Conservation (phyloP, 2,329 filamentous ascomycete species). For the Cladosporium sp. region DNA sequence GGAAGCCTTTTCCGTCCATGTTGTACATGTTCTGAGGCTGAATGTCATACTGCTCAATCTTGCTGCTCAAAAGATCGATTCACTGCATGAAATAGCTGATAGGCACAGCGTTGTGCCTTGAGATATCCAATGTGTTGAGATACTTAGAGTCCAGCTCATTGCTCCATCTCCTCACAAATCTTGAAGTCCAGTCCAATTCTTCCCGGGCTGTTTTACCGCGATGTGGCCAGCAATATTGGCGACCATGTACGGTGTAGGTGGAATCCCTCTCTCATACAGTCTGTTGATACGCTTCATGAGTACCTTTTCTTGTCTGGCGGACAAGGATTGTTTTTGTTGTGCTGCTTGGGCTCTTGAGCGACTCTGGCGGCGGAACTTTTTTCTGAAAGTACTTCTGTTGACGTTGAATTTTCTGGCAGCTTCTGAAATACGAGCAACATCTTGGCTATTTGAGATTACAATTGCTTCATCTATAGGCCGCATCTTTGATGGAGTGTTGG, state of each 20-base stretch:
- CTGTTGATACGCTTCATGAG: conserved; percentile 20
- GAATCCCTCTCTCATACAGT: conserved; percentile 14
- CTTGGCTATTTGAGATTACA: neutral
- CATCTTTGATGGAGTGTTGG: neutral
- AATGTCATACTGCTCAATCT: conserved; percentile 15
- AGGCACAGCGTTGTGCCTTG: conserved; percentile 19
- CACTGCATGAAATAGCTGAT: conserved; percentile 17
- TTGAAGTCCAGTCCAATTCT: conserved; percentile 18
- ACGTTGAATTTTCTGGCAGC: neutral
- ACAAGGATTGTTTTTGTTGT: neutral
- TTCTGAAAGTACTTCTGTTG: neutral
- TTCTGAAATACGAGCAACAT: neutral
- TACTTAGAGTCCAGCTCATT: conserved; percentile 15
- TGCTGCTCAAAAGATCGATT: conserved; percentile 16
- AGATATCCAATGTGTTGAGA: conserved; percentile 16
- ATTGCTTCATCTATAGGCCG: conserved; percentile 2
- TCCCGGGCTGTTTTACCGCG: conserved; percentile 6
- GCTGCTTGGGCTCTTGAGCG: neutral
- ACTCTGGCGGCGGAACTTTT: neutral
- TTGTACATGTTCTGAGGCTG: conserved; percentile 14
- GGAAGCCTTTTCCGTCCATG: conserved; percentile 18
- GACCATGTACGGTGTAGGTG: conserved; percentile 17
- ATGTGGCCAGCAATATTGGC: conserved; percentile 15
- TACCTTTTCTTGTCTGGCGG: neutral
- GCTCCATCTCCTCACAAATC: conserved; percentile 15